Conservation (phyloP, 1,284 basidiomycete genomes). For the Ceratobasidium sp. region DNA sequence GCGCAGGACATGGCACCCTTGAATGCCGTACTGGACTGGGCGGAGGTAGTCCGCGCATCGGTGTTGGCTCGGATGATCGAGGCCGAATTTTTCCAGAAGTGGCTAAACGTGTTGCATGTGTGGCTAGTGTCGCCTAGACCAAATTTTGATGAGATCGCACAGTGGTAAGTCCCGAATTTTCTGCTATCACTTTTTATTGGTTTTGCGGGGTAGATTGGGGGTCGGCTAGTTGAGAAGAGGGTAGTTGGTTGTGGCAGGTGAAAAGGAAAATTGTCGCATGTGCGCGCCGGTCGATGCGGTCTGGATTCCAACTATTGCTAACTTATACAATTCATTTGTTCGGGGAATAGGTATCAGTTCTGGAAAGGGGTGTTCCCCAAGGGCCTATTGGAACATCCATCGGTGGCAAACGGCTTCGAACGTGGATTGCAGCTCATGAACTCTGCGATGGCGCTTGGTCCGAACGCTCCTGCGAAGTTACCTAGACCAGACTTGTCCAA, state of each 20-base stretch:
- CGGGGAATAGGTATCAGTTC: conserved; percentile 62
- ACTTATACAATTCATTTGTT: not conserved
- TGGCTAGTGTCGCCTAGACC: conserved; percentile 89
- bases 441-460: conserved; percentile 84
- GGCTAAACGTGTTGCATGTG: conserved; percentile 89
- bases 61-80: conserved; percentile 86
- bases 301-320: not conserved
- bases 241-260: not conserved
- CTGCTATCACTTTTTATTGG: not conserved
- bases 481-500: conserved; percentile 66
- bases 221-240: conserved; percentile 1
- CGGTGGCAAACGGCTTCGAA: conserved; percentile 81
- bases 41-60: conserved; percentile 72
- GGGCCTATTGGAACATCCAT: conserved; percentile 68
- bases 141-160: conserved; percentile 89
- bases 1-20: conserved; percentile 88
- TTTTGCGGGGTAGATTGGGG: conserved; percentile 16
- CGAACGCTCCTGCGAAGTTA: conserved; percentile 72
- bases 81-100: conserved; percentile 94
- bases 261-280: not conserved
- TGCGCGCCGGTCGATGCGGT: not conserved
- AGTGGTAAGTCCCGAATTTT: conserved; percentile 72
- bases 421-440: conserved; percentile 92
- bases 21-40: conserved; percentile 83
- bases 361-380: conserved; percentile 88